Conservation (phyloP, 306 rosid species). For the Begonia fuchsioides region DNA sequence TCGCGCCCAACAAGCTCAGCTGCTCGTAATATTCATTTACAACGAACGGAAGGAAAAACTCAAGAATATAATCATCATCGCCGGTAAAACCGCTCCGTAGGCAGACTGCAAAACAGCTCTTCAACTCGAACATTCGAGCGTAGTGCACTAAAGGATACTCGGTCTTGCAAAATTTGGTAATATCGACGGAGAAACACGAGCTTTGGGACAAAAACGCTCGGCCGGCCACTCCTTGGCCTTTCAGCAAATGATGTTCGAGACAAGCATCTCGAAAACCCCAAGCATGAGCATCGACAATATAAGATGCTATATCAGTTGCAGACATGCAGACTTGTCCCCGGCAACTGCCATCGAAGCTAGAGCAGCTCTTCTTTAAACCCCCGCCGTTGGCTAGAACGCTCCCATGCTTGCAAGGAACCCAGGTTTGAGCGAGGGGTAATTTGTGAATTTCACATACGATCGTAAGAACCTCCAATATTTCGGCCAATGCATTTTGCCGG, state of each 20-base stretch:
- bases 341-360: slow-evolving; percentile 62
- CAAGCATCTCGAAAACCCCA: slow-evolving; percentile 83
- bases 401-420: slow-evolving; percentile 76
- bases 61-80: slow-evolving; percentile 56
- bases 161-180: slow-evolving; percentile 54
- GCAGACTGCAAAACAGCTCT: slow-evolving; percentile 59
- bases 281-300: slow-evolving; percentile 48
- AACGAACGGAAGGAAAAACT: slow-evolving; percentile 54
- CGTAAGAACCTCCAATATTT: slow-evolving; percentile 62
- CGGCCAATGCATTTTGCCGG: slow-evolving; percentile 52
- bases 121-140: slow-evolving; percentile 55
- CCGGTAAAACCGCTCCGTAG: slow-evolving; percentile 51
- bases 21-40: slow-evolving; percentile 31
- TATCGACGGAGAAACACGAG: slow-evolving; percentile 43
- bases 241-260: slow-evolving; percentile 70
- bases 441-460: slow-evolving; percentile 59
- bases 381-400: slow-evolving; percentile 59
- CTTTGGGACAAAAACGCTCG: slow-evolving; percentile 53
- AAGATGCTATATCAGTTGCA: slow-evolving; percentile 53
- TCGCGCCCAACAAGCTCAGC: slow-evolving; percentile 31
- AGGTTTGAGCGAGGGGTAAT: slow-evolving; percentile 72
- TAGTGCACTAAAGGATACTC: slow-evolving; percentile 71
- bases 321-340: slow-evolving; percentile 81
- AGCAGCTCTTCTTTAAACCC: slow-evolving; percentile 58
- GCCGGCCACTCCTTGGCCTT: slow-evolving; percentile 83